These are phyloP conservation scores for Metschnikowia continentalis DNA, from an alignment of 805 yeast genomes.

Conservation along the genomic window DNA sequence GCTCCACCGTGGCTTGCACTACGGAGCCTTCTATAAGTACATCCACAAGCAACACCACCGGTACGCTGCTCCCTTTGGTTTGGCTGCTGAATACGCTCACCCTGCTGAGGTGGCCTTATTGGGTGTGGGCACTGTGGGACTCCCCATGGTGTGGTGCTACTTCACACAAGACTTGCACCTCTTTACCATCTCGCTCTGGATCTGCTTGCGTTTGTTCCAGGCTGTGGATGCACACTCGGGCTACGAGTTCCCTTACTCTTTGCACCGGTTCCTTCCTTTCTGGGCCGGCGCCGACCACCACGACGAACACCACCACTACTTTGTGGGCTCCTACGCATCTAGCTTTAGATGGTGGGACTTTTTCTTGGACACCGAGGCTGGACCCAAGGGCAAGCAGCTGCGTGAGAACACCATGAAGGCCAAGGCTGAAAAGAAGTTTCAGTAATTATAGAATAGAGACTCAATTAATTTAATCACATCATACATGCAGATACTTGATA, in stretches of 20 bases:
- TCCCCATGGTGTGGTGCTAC: constrained; percentile 53
- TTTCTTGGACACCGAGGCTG: constrained; percentile 83
- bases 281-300: constrained; percentile 68
- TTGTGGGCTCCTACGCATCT: constrained; percentile 92
- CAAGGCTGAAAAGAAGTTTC: constrained; percentile 44
- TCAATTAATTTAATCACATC: no score
- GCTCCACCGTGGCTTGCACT: constrained; percentile 54
- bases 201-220: constrained; percentile 49
- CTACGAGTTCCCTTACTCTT: constrained; percentile 59
- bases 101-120: constrained; percentile 55
- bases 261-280: constrained; percentile 52
- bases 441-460: constrained; percentile 2
- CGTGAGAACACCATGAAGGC: constrained; percentile 63
- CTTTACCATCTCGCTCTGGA: constrained; percentile 53
- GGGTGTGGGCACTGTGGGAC: constrained; percentile 59
- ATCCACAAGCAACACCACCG: constrained; percentile 59
- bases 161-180: constrained; percentile 45
- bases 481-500: no score
- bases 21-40: constrained; percentile 52
- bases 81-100: constrained; percentile 60
- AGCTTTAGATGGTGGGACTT: constrained; percentile 96
- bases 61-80: constrained; percentile 60
- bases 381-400: constrained; percentile 68
- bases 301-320: constrained; percentile 57
- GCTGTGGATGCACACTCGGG: constrained; percentile 63